A percentile compares a stretch with the other conserved stretches of the same genome.
Evolutionary conservation across 371 early-diverging fungal species (phyloP).

Genomic region (Haplosporangium sp.): DNA sequence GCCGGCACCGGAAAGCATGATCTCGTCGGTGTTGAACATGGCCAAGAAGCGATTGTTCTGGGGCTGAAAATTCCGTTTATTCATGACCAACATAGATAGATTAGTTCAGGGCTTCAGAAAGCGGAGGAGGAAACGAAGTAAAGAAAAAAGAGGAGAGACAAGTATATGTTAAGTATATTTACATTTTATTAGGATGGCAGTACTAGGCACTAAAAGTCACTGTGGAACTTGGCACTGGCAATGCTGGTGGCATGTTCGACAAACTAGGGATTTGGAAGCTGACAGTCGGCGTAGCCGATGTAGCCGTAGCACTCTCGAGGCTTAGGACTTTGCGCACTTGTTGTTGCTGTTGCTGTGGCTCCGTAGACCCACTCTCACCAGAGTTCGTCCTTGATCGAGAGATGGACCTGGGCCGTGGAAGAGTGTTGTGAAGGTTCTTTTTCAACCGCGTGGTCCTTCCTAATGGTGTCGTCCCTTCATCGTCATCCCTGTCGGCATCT

Average conservation of each 20-base stretch:
- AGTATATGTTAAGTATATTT: not conserved
- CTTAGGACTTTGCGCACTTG: slow-evolving; percentile 18
- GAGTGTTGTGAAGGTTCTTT: slow-evolving; percentile 28
- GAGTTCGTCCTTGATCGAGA: slow-evolving; percentile 18
- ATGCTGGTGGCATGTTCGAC: not conserved
- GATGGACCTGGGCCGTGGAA: slow-evolving; percentile 13
- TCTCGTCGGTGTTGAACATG: slow-evolving; percentile 23
- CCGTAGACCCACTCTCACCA: slow-evolving; percentile 17
- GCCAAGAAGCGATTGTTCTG: slow-evolving; percentile 54
- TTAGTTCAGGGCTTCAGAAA: too few relatives aligned
- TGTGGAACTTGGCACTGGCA: slow-evolving; percentile 7
- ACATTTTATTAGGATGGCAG: not conserved
- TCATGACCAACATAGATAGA: too few relatives aligned
- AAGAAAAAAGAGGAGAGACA: not conserved
- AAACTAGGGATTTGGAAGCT: slow-evolving; percentile 14
- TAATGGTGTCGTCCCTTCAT: slow-evolving; percentile 9
- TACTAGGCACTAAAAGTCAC: slow-evolving; percentile 14
- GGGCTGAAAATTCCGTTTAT: slow-evolving; percentile 16
- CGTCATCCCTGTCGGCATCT: slow-evolving; percentile 5
- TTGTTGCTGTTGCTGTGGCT: too few relatives aligned
- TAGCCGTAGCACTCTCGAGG: slow-evolving; percentile 7
- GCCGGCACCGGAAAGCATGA: slow-evolving; percentile 22
- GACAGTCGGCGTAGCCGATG: slow-evolving; percentile 1
- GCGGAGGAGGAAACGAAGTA: too few relatives aligned
- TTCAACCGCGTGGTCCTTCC: slow-evolving; percentile 29